These are phyloP conservation scores for Fusarium luffae DNA, from an alignment of 2,329 filamentous ascomycete species.

Conservation along the genomic window DNA sequence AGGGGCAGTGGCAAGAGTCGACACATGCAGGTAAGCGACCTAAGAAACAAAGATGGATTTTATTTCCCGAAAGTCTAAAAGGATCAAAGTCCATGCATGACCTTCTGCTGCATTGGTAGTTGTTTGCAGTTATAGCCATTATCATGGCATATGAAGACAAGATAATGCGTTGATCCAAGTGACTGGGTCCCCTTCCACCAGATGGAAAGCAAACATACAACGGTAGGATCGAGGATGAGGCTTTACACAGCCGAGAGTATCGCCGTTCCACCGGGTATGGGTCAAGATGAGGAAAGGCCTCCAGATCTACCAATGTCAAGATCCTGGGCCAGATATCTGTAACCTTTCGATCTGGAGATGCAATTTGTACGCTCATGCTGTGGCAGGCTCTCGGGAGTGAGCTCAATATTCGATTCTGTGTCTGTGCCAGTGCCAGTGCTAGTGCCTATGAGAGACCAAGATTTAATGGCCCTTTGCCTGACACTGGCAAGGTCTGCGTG, in stretches of 20 bases:
- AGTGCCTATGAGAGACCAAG: conserved; percentile 25
- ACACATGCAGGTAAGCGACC: conserved; percentile 25
- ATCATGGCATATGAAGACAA: conserved; percentile 10
- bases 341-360: conserved; percentile 25
- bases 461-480: conserved; percentile 15
- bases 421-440: not conserved
- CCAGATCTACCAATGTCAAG: not conserved
- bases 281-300: not conserved
- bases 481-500: conserved; percentile 33
- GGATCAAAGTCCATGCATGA: not conserved
- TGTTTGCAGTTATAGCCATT: not conserved
- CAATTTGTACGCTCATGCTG: conserved; percentile 34
- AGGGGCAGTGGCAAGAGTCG: not conserved
- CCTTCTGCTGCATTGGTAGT: not conserved
- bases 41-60: not conserved
- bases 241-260: conserved; percentile 12
- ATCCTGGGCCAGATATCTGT: conserved; percentile 8
- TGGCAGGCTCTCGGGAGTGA: conserved; percentile 28
- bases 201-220: conserved; percentile 3
- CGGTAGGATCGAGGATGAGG: not conserved
- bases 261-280: conserved; percentile 11
- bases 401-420: not conserved
- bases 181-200: conserved; percentile 2
- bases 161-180: not conserved
- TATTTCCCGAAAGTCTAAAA: not conserved